Conservation (phyloP, 306 rosid genomes). For the Trifolium pratense region DNA sequence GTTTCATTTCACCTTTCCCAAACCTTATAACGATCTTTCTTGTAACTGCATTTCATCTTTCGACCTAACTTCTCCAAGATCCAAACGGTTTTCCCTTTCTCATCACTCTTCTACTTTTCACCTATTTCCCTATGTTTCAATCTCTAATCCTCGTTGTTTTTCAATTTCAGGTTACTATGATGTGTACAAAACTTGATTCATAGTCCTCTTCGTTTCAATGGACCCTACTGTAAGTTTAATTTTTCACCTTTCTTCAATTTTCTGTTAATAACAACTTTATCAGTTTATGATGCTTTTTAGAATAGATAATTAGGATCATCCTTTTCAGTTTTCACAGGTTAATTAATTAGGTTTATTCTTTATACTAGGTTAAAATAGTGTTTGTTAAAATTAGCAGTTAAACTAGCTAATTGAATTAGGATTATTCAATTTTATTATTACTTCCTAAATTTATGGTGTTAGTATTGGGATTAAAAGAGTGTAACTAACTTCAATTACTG, state of each 20-base stretch:
- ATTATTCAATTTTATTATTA: too few species aligned
- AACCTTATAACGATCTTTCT: background rate
- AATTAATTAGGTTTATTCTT: too few species aligned
- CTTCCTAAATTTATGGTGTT: background rate
- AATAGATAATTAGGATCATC: background rate
- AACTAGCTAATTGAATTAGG: too few species aligned
- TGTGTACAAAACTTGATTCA: background rate
- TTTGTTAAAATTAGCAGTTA: too few species aligned
- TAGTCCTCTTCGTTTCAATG: constrained; percentile 50
- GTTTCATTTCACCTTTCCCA: background rate
- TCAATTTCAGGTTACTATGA: constrained; percentile 43
- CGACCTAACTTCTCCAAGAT: constrained; percentile 13
- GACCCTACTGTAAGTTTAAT: constrained; percentile 58
- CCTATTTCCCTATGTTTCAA: background rate
- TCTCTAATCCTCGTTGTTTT: constrained; percentile 10
- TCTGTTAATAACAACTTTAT: too few species aligned
- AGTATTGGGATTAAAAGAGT: too few species aligned
- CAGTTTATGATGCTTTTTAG: too few species aligned
- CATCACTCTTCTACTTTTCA: background rate
- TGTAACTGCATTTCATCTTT: background rate
- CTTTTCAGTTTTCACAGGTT: background rate
- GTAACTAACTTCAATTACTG: too few species aligned
- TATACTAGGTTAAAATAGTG: too few species aligned
- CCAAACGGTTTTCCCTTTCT: background rate
- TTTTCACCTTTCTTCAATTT: background rate